Conservation (phyloP, 176 grass and related monocot genomes). For the Elymus sibiricus region DNA sequence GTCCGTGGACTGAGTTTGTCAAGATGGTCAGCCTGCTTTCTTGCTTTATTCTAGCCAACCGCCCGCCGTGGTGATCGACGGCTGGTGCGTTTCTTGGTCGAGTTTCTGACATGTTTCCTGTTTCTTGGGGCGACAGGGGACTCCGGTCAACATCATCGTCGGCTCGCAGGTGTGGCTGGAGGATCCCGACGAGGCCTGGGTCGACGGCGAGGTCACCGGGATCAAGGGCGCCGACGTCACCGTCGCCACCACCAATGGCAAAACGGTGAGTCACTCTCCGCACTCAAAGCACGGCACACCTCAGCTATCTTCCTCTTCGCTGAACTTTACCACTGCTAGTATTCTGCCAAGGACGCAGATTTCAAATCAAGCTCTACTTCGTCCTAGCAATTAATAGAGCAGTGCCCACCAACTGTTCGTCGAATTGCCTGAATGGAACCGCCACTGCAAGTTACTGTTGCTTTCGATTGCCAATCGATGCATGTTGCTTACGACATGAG, state of each 20-base stretch:
- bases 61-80: not conserved
- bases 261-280: conserved; percentile 23
- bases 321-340: not conserved
- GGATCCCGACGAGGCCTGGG: conserved; percentile 63
- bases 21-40: not conserved
- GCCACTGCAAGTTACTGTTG: not conserved
- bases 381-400: not conserved
- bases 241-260: conserved; percentile 53
- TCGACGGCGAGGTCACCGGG: conserved; percentile 74
- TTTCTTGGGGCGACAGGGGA: conserved; percentile 48
- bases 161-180: conserved; percentile 93
- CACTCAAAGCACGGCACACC: no score
- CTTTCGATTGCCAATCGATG: not conserved
- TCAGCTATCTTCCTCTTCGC: not conserved
- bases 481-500: not conserved
- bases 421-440: not conserved
- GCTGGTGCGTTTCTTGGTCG: not conserved
- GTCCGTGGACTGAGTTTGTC: not conserved
- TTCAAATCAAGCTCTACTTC: not conserved
- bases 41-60: not conserved
- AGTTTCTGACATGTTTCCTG: not conserved
- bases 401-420: not conserved
- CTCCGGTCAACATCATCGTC: conserved; percentile 94
- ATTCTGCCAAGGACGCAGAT: not conserved
- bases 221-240: conserved; percentile 69